phyloP scores from a whole-genome alignment of 2,329 filamentous ascomycete species.

The Mollisia scopiformis region DNA sequence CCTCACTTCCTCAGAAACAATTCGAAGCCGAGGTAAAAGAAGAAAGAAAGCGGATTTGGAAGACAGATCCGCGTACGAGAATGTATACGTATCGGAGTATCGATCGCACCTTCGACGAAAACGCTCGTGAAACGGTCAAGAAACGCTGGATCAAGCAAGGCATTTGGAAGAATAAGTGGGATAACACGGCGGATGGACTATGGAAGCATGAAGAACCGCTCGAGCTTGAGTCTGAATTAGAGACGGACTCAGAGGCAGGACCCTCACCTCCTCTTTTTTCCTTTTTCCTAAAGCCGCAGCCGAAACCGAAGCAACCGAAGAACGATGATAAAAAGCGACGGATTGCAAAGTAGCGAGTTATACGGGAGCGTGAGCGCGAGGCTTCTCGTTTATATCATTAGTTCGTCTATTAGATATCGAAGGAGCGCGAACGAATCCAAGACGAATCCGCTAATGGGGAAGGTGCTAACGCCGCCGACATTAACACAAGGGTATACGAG shows the following conservation, averaged over 20 bases:
- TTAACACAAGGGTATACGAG: slow-evolving; percentile 35
- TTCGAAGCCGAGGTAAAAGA: slow-evolving; percentile 13
- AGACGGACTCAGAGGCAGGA: slow-evolving; percentile 15
- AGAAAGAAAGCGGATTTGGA: slow-evolving; percentile 17
- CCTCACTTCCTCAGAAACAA: slow-evolving; percentile 14
- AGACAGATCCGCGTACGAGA: slow-evolving; percentile 12
- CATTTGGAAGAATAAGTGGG: slow-evolving; percentile 20
- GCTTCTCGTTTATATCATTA: slow-evolving; percentile 35
- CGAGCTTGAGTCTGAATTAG: slow-evolving; percentile 15
- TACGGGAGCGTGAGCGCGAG: slow-evolving; percentile 27
- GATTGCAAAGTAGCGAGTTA: slow-evolving; percentile 19
- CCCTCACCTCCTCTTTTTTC: slow-evolving; percentile 4
- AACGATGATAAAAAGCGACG: slow-evolving; percentile 23
- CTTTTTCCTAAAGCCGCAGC: slow-evolving; percentile 11
- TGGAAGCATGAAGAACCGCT: slow-evolving; percentile 23
- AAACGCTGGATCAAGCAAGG: slow-evolving; percentile 35
- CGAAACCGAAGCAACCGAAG: slow-evolving; percentile 18
- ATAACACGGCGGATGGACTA: slow-evolving; percentile 2
- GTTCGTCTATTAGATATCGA: slow-evolving; percentile 34
- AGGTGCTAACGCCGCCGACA: slow-evolving; percentile 27
- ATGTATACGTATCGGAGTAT: slow-evolving; percentile 1
- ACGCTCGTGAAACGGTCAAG: slow-evolving; percentile 25
- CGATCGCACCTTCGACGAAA: background rate
- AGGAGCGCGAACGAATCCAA: slow-evolving; percentile 34
- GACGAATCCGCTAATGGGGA: slow-evolving; percentile 29